A percentile compares a stretch with the other conserved stretches of the same genome.
phyloP scores from a whole-genome alignment of 192 early-diverging fungal genomes.

The Cladochytrium replicatum region DNA sequence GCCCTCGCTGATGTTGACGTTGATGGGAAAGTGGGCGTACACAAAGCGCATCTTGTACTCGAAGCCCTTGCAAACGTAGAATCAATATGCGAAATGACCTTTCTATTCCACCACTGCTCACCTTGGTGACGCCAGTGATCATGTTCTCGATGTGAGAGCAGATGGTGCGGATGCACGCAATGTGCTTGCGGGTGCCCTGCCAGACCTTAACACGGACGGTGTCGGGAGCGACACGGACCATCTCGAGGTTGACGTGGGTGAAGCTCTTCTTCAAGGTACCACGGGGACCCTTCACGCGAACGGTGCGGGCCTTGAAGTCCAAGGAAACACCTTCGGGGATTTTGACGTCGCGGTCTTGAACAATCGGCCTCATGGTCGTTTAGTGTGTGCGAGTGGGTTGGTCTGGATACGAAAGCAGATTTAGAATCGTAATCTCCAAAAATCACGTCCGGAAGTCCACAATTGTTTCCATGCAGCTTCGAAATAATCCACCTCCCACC shows the following conservation, averaged over 20 bases:
- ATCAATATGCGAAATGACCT: neutral
- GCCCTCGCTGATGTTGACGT: conserved; percentile 73
- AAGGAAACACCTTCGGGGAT: conserved; percentile 85
- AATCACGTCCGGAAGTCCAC: neutral
- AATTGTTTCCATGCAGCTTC: neutral
- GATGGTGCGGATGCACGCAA: conserved; percentile 96
- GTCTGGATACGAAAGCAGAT: conserved; percentile 1
- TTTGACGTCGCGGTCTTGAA: conserved; percentile 75
- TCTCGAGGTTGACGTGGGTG: conserved; percentile 89
- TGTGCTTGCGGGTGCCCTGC: conserved; percentile 95
- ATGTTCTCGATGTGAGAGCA: conserved; percentile 93
- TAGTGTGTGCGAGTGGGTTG: neutral
- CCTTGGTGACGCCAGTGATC: conserved; percentile 95
- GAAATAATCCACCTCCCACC: conserved; percentile 1
- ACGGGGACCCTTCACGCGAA: conserved; percentile 85
- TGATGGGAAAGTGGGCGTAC: conserved; percentile 99
- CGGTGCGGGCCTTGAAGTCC: conserved; percentile 76
- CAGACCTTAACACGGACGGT: conserved; percentile 82
- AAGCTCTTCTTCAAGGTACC: conserved; percentile 81
- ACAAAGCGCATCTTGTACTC: conserved; percentile 99
- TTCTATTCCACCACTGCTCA: conserved; percentile 5
- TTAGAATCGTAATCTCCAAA: neutral
- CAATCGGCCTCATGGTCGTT: conserved; percentile 83
- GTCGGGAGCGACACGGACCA: conserved; percentile 54
- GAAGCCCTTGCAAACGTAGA: conserved; percentile 75